Evolutionary conservation across 768 basidiomycete species (phyloP), one percentile per base, ranked within the genome.

Genomic region (Pisolithus marmoratus): DNA sequence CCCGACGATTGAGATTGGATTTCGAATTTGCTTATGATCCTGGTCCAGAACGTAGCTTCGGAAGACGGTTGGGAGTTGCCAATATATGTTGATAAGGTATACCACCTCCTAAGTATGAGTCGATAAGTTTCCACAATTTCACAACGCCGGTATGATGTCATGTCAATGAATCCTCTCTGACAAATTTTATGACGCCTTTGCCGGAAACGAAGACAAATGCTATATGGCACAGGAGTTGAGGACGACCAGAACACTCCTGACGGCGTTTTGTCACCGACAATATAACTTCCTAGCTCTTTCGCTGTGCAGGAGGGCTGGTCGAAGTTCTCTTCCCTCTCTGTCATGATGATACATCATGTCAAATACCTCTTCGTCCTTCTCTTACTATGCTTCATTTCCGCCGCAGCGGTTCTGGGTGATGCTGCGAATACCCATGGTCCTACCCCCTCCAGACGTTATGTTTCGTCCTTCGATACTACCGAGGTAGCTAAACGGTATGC

Each of bases 381-480:
- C 38, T 17, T 55, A 8, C 17, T 45, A 5, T 45, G 22, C n/a
- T 46, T 47, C 38, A 24, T 46, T 14, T 43, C 36, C 22, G 19
- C 29, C 23, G 36, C 50, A 11, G 31, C 51, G 5, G 14, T 45
- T 12, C 36, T 53, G 38, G 31, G 11, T 3, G 38, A 34, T 29
- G 34, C 22, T 38, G 1, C 42, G 8, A 14, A 55, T 40, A 45
- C 52, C 27, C 51, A 24, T n/a, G n/a, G 17, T n/a, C 37, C 46
- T 29, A 50, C 40, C 0, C 54, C 54, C 19, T 43, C 51, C 22
- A 53, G 50, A 40, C 52, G 54, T 17, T 53, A 24, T 45, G 34
- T 6, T 2, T 22, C 46, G 23, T 45, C 54, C n/a, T n/a, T 27
- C 26, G 5, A 46, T 20, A 43, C 50, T 26, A 45, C 23, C 29